Conservation (phyloP, 345 rosid species). For the Nasturtium officinale region DNA sequence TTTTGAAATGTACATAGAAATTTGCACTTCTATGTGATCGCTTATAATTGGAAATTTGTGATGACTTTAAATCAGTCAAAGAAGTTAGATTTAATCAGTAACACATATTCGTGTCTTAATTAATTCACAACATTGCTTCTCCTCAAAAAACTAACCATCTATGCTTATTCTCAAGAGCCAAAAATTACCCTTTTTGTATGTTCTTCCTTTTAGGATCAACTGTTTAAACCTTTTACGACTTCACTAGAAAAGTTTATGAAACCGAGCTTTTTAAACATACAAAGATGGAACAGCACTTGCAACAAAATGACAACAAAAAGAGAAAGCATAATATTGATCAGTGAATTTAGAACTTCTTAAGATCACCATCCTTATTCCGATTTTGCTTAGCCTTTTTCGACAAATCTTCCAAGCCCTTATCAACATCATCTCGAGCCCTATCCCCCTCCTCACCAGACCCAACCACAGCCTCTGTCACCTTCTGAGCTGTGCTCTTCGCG, state of each 20-base stretch:
- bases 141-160: no score
- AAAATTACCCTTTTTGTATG: not conserved
- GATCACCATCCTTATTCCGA: constrained; percentile 24
- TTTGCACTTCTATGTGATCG: no score
- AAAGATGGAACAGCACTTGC: not conserved
- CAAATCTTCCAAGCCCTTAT: constrained; percentile 34
- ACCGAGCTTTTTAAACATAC: not conserved
- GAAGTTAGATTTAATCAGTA: no score
- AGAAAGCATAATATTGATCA: not conserved
- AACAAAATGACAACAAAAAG: no score
- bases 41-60: no score
- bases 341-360: constrained; percentile 26
- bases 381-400: constrained; percentile 23
- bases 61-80: no score
- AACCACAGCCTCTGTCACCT: constrained; percentile 43
- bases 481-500: constrained; percentile 39
- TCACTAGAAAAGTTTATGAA: not conserved
- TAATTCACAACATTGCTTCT: no score
- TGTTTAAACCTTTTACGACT: not conserved
- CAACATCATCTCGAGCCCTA: constrained; percentile 32
- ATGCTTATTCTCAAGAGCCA: no score
- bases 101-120: no score
- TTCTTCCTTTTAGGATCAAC: not conserved
- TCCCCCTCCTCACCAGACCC: constrained; percentile 42
- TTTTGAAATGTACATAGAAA: no score